Percentiles rank a stretch among this genome's conserved stretches.
These are phyloP conservation scores for Schizophyllum amplum DNA, from an alignment of 1,284 basidiomycete species.

Conservation along the genomic window DNA sequence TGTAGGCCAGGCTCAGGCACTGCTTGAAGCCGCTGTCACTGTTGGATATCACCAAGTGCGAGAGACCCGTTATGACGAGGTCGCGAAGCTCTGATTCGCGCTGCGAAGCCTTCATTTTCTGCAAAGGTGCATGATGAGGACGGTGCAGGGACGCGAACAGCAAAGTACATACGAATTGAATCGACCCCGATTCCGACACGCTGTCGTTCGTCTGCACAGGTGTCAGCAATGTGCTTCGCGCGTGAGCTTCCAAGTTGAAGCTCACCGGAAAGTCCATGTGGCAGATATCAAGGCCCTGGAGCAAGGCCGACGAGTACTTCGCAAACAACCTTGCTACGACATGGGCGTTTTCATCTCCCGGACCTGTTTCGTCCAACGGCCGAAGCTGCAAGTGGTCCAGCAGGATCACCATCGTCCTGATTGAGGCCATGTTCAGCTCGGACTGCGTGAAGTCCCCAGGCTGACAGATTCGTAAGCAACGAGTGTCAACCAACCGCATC, in stretches of 20 bases:
- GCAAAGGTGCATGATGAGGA: slow-evolving; percentile 7
- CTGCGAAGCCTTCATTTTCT: slow-evolving; percentile 41
- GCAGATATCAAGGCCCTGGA: slow-evolving; percentile 50
- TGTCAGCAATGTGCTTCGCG: neutral
- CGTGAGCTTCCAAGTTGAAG: neutral
- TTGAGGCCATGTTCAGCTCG: slow-evolving; percentile 67
- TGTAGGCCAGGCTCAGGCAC: slow-evolving; percentile 76
- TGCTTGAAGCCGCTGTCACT: slow-evolving; percentile 88
- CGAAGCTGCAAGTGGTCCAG: slow-evolving; percentile 70
- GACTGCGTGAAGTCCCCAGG: slow-evolving; percentile 25
- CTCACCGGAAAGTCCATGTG: slow-evolving; percentile 38
- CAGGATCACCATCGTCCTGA: slow-evolving; percentile 68
- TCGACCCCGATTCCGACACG: slow-evolving; percentile 42
- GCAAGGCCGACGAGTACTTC: slow-evolving; percentile 61
- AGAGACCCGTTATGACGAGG: slow-evolving; percentile 68
- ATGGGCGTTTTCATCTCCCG: slow-evolving; percentile 60
- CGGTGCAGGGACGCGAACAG: slow-evolving; percentile 1
- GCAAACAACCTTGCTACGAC: slow-evolving; percentile 73
- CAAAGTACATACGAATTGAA: slow-evolving; percentile 20
- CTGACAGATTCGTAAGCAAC: neutral
- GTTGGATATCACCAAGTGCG: slow-evolving; percentile 79
- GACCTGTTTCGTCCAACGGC: slow-evolving; percentile 43
- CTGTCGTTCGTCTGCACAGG: slow-evolving; percentile 37
- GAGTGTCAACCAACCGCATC: slow-evolving; percentile 1
- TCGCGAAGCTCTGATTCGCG: slow-evolving; percentile 60